A percentile compares a stretch with the other conserved stretches of the same genome.
Conservation (phyloP, 176 grass and related monocot genomes). For the Hyparrhenia diplandra region DNA sequence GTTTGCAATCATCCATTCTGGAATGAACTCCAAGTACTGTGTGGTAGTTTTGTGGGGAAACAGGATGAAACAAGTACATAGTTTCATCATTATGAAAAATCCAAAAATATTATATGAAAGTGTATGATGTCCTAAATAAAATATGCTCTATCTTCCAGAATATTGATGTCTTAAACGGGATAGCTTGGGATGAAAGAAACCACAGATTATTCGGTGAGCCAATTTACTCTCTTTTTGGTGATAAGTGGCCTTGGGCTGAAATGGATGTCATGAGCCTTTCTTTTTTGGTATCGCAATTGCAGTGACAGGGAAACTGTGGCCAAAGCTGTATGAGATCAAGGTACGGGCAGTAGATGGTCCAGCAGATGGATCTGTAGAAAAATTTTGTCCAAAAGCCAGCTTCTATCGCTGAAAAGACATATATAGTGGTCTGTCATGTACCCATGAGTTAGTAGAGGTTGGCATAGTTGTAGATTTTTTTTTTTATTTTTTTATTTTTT, state of each 20-base stretch:
- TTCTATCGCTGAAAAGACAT: slow-evolving; percentile 34
- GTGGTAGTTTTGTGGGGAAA: not conserved
- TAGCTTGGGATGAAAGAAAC: slow-evolving; percentile 83
- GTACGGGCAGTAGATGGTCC: slow-evolving; percentile 28
- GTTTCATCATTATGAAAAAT: not conserved
- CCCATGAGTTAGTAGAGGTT: not conserved
- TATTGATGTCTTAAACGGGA: slow-evolving; percentile 86
- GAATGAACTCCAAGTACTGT: not conserved
- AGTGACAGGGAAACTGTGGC: slow-evolving; percentile 53
- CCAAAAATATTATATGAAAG: not conserved
- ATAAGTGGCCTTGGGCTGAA: not conserved
- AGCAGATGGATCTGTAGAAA: slow-evolving; percentile 35
- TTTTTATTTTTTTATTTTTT: too few species aligned
- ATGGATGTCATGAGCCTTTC: not conserved
- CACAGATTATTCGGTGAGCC: slow-evolving; percentile 73
- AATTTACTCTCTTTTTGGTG: not conserved
- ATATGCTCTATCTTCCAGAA: slow-evolving; percentile 43
- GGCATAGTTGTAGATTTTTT: not conserved
- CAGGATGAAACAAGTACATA: not conserved
- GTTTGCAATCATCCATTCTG: not conserved
- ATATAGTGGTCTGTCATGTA: not conserved
- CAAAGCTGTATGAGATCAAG: slow-evolving; percentile 55
- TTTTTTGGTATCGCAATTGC: not conserved
- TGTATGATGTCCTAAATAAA: not conserved
- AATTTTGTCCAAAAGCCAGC: slow-evolving; percentile 40